phyloP scores from a whole-genome alignment of 495 filamentous ascomycete species.

The Cercophora samala region DNA sequence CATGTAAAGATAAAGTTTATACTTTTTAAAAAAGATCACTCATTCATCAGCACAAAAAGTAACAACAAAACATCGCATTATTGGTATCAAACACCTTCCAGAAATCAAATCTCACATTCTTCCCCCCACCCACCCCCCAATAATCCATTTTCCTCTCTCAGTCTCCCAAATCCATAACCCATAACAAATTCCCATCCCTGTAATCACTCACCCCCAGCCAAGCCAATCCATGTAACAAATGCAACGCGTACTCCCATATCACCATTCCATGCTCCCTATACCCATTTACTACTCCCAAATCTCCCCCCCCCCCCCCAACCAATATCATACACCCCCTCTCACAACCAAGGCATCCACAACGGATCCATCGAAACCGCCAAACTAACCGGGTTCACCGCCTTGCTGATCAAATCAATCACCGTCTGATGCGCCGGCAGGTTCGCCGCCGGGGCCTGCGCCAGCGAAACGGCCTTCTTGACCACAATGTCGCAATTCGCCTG shows the following conservation, averaged over 20 bases:
- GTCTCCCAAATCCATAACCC: not conserved
- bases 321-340: conserved; percentile 20
- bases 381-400: conserved; percentile 81
- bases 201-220: not conserved
- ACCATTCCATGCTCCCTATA: not conserved
- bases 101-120: not conserved
- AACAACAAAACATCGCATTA: not conserved
- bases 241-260: not conserved
- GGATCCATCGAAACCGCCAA: conserved; percentile 75
- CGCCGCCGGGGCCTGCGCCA: conserved; percentile 61
- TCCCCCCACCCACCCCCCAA: not conserved
- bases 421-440: conserved; percentile 93
- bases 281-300: not conserved
- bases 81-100: not conserved
- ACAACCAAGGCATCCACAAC: conserved; percentile 97
- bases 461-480: conserved; percentile 78
- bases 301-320: no score
- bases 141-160: not conserved
- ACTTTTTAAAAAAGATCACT: no score
- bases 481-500: conserved; percentile 84
- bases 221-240: not conserved
- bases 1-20: no score
- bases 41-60: not conserved
- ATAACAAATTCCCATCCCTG: not conserved
- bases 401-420: conserved; percentile 83